Conservation (phyloP, 768 basidiomycete genomes). For the Pisolithus orientalis region DNA sequence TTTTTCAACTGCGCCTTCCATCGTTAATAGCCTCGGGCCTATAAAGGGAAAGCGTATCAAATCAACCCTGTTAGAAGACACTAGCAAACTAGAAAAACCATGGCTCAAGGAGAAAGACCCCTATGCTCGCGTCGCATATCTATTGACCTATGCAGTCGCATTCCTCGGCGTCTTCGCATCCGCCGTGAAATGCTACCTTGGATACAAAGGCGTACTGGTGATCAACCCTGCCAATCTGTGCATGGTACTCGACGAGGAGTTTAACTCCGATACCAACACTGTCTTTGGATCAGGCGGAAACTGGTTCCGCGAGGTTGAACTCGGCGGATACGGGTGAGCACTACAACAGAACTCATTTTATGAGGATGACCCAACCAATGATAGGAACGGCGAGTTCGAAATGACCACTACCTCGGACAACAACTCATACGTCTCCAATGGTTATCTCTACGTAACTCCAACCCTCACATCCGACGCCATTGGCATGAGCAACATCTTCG, state of each 20-base stretch:
- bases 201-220: slow-evolving; percentile 48
- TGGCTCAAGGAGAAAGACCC: slow-evolving; percentile 51
- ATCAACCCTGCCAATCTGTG: slow-evolving; percentile 44
- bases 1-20: slow-evolving; percentile 41
- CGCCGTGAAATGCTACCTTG: slow-evolving; percentile 49
- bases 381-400: slow-evolving; percentile 73
- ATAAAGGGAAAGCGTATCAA: slow-evolving; percentile 21
- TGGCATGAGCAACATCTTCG: slow-evolving; percentile 44
- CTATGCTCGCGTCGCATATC: slow-evolving; percentile 46
- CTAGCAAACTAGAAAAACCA: slow-evolving; percentile 41
- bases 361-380: neutral
- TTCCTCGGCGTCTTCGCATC: slow-evolving; percentile 49
- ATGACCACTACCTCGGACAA: slow-evolving; percentile 70
- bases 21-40: slow-evolving; percentile 15
- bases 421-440: slow-evolving; percentile 71
- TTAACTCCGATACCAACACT: slow-evolving; percentile 42
- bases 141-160: slow-evolving; percentile 49
- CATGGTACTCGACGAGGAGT: slow-evolving; percentile 71
- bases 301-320: slow-evolving; percentile 69
- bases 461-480: slow-evolving; percentile 74
- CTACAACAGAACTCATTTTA: neutral
- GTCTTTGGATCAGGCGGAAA: slow-evolving; percentile 51
- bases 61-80: slow-evolving; percentile 28
- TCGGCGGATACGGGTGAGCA: slow-evolving; percentile 76
- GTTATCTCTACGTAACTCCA: slow-evolving; percentile 75